A percentile compares a stretch with the other conserved stretches of the same genome.
Conservation (phyloP, 208 protist species). For the Trypanosoma brucei region DNA sequence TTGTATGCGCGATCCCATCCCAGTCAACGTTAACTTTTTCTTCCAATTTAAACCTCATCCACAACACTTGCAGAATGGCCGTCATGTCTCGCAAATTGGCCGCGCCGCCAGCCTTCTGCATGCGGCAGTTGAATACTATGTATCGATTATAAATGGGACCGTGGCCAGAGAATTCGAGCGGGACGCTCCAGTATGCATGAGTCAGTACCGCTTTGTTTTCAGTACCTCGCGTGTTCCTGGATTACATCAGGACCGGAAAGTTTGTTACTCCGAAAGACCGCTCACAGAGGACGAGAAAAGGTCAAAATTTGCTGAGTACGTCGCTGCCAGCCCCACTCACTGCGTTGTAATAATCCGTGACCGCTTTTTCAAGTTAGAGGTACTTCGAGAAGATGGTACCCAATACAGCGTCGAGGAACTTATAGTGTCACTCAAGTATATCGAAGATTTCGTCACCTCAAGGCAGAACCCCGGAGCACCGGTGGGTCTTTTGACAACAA, state of each 20-base stretch:
- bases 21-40: conserved; percentile 54
- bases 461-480: conserved; percentile 19
- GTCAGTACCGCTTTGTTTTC: conserved; percentile 38
- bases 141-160: conserved; percentile 25
- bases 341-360: conserved; percentile 33
- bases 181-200: conserved; percentile 36
- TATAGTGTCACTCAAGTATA: conserved; percentile 12
- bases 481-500: conserved; percentile 35
- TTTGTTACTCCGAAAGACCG: conserved; percentile 28
- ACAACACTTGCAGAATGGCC: neutral
- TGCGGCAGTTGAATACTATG: conserved; percentile 26
- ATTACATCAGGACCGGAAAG: conserved; percentile 27
- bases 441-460: conserved; percentile 16
- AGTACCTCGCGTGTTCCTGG: conserved; percentile 33
- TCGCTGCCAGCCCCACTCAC: conserved; percentile 24
- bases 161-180: conserved; percentile 30
- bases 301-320: conserved; percentile 35
- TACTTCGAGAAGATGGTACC: conserved; percentile 16
- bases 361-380: conserved; percentile 24
- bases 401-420: conserved; percentile 23
- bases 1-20: conserved; percentile 29
- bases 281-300: conserved; percentile 26
- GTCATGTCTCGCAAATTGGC: conserved; percentile 27
- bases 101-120: conserved; percentile 40
- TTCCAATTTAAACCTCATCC: conserved; percentile 33